These are phyloP conservation scores for Alternaria viburni DNA, from an alignment of 2,329 filamentous ascomycete genomes.

Conservation along the genomic window DNA sequence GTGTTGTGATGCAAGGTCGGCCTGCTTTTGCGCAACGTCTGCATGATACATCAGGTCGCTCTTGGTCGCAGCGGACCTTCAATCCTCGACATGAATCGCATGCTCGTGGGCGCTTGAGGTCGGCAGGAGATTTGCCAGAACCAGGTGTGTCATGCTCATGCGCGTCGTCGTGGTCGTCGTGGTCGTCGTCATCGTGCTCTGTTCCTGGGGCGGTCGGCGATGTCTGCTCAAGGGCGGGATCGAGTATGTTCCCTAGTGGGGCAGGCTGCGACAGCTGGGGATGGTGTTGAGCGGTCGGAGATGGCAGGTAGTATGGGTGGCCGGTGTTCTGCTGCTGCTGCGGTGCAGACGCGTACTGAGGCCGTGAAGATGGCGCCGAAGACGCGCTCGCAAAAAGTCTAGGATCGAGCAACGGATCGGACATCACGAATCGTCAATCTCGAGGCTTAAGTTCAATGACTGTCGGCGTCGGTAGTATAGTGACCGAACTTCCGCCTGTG, in stretches of 20 bases:
- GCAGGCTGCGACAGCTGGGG: slow-evolving; percentile 19
- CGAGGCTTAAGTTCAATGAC: slow-evolving; percentile 2
- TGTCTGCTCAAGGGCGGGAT: slow-evolving; percentile 43
- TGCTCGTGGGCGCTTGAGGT: slow-evolving; percentile 55
- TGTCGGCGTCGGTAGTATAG: slow-evolving; percentile 30
- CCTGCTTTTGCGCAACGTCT: slow-evolving; percentile 79
- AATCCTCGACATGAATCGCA: slow-evolving; percentile 57
- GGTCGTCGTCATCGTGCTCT: slow-evolving; percentile 37
- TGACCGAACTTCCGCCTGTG: slow-evolving; percentile 13
- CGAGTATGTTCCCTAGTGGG: slow-evolving; percentile 29
- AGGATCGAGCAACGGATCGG: slow-evolving; percentile 40
- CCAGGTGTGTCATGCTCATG: slow-evolving; percentile 34
- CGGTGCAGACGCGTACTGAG: slow-evolving; percentile 32
- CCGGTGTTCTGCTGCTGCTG: slow-evolving; percentile 26
- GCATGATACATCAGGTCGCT: slow-evolving; percentile 66
- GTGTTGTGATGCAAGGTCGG: slow-evolving; percentile 71
- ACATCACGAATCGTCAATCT: slow-evolving; percentile 19
- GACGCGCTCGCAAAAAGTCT: slow-evolving; percentile 32
- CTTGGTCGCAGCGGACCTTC: slow-evolving; percentile 80
- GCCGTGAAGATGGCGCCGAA: slow-evolving; percentile 32
- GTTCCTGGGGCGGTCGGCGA: slow-evolving; percentile 30
- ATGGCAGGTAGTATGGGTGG: slow-evolving; percentile 44
- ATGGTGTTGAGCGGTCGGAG: slow-evolving; percentile 29
- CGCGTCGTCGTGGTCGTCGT: slow-evolving; percentile 25
- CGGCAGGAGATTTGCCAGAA: slow-evolving; percentile 41